These are phyloP conservation scores for Nakaseomyces delphensis DNA, from an alignment of 1,139 yeast genomes.

Conservation along the genomic window DNA sequence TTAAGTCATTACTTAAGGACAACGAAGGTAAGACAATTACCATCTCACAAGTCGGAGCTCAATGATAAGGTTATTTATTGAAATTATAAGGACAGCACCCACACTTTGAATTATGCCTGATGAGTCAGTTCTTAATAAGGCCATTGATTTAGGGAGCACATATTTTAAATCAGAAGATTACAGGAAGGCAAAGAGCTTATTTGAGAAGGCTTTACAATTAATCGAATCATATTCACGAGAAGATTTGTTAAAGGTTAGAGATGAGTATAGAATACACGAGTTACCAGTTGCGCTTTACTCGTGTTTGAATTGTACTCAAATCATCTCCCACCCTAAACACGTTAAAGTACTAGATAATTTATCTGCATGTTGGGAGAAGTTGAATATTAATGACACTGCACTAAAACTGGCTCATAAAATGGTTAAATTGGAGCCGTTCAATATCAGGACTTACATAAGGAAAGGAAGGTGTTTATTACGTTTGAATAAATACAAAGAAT, in stretches of 20 bases:
- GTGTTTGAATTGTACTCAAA: conserved; percentile 9
- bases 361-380: conserved; percentile 52
- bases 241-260: conserved; percentile 15
- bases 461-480: conserved; percentile 39
- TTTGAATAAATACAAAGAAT: conserved; percentile 34
- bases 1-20: no score
- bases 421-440: conserved; percentile 43
- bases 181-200: conserved; percentile 22
- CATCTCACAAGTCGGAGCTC: no score
- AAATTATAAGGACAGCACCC: no score
- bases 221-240: conserved; percentile 20
- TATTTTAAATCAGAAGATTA: conserved; percentile 25
- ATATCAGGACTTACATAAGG: conserved; percentile 53
- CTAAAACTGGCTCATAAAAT: conserved; percentile 39
- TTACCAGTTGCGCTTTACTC: conserved; percentile 10
- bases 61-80: no score
- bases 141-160: conserved; percentile 25
- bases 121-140: conserved; percentile 22
- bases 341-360: conserved; percentile 36
- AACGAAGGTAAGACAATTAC: no score
- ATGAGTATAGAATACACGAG: conserved; percentile 11
- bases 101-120: no score
- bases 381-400: conserved; percentile 37
- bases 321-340: conserved; percentile 29
- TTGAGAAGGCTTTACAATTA: conserved; percentile 23